Evolutionary conservation across 2,329 filamentous ascomycete genomes (phyloP).

Genomic region (Huntiella bhutanensis): DNA sequence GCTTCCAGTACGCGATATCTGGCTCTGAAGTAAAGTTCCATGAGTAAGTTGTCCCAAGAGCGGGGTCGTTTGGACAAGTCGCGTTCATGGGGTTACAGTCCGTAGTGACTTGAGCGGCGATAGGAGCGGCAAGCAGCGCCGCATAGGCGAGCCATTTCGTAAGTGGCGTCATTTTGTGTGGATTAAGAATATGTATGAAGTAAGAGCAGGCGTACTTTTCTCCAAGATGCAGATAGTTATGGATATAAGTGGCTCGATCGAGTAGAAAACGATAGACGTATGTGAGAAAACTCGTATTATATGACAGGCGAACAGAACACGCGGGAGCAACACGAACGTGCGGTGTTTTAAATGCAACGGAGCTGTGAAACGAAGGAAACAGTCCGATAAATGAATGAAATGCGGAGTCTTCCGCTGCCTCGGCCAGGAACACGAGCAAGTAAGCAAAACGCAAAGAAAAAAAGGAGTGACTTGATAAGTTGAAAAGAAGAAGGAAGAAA

Average conservation of each 20-base stretch:
- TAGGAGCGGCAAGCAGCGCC: constrained; percentile 20
- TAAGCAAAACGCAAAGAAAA: neutral
- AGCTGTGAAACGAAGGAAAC: too few species aligned
- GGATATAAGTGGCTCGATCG: too few species aligned
- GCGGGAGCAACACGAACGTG: too few species aligned
- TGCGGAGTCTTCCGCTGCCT: too few species aligned
- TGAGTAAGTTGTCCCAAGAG: constrained; percentile 43
- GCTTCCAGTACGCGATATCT: constrained; percentile 44
- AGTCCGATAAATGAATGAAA: too few species aligned
- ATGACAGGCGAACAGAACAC: constrained; percentile 1
- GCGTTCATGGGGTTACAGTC: constrained; percentile 60
- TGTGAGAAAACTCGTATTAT: too few species aligned
- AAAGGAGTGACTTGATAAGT: neutral
- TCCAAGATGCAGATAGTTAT: neutral
- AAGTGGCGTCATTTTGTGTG: neutral
- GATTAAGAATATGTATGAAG: neutral
- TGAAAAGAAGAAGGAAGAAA: constrained; percentile 1
- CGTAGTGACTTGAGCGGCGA: constrained; percentile 56
- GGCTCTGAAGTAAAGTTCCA: constrained; percentile 48
- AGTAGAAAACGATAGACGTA: too few species aligned
- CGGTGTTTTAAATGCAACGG: too few species aligned
- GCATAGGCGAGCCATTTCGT: too few species aligned
- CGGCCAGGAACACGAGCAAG: neutral
- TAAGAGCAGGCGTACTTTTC: neutral
- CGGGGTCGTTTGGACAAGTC: constrained; percentile 50